Conservation (phyloP, 2,329 filamentous ascomycete species). For the Calonectria leucothoes region DNA sequence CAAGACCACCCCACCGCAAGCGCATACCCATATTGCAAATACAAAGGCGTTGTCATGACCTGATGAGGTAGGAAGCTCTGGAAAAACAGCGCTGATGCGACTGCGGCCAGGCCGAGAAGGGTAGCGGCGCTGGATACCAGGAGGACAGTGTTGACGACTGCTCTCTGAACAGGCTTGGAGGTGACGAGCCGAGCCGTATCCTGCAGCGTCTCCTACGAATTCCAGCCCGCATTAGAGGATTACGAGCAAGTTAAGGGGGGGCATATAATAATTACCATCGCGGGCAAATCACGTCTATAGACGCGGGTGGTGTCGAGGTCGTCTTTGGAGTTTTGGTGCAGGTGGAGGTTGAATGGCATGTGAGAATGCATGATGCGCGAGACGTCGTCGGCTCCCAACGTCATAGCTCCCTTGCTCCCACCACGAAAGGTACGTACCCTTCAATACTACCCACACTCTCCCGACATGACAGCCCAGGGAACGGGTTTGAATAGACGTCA, state of each 20-base stretch:
- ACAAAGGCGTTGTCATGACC: constrained; percentile 62
- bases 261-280: constrained; percentile 33
- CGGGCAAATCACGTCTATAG: constrained; percentile 17
- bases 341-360: constrained; percentile 32
- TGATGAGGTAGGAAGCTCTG: constrained; percentile 67
- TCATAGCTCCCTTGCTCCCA: constrained; percentile 29
- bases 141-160: constrained; percentile 60
- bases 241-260: too few species aligned
- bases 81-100: constrained; percentile 66
- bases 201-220: constrained; percentile 48
- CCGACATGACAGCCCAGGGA: background rate
- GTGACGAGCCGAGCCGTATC: constrained; percentile 55
- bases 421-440: constrained; percentile 31
- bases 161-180: constrained; percentile 63
- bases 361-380: constrained; percentile 27
- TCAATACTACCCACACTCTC: background rate
- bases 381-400: constrained; percentile 33
- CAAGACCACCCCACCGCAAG: background rate
- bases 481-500: too few species aligned
- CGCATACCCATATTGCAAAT: constrained; percentile 69
- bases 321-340: constrained; percentile 19
- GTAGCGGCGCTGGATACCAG: constrained; percentile 55
- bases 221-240: background rate
- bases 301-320: constrained; percentile 17
- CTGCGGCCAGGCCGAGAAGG: constrained; percentile 59